These are phyloP conservation scores for Acidomyces sp. DNA, from an alignment of 495 filamentous ascomycete species.

Conservation along the genomic window DNA sequence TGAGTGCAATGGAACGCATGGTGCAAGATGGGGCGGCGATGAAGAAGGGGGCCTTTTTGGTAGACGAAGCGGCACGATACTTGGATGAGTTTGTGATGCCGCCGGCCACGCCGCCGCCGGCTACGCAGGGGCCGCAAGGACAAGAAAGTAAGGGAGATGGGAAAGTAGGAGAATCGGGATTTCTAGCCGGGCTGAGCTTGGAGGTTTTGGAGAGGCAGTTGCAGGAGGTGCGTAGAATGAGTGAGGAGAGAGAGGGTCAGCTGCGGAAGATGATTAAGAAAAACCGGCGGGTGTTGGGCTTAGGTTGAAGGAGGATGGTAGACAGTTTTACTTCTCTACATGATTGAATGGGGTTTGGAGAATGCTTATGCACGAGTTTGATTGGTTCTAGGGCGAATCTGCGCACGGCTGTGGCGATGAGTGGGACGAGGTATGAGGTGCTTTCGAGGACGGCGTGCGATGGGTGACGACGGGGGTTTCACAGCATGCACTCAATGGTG, in stretches of 20 bases:
- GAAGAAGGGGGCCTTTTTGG: conserved; percentile 16
- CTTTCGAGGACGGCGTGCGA: too few species aligned
- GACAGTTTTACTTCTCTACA: too few species aligned
- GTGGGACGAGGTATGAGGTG: too few species aligned
- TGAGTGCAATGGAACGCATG: conserved; percentile 17
- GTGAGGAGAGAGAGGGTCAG: conserved; percentile 12
- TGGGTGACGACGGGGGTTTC: too few species aligned
- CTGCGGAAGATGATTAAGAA: conserved; percentile 17
- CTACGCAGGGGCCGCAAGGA: background rate
- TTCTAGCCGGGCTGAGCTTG: background rate
- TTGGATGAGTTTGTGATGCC: conserved; percentile 21
- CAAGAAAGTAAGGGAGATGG: background rate
- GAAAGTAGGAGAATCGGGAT: background rate
- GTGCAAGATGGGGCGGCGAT: conserved; percentile 13
- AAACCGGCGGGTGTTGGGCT: conserved; percentile 15
- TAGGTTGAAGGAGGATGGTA: too few species aligned
- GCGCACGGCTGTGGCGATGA: too few species aligned
- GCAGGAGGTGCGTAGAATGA: conserved; percentile 7
- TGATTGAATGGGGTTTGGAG: too few species aligned
- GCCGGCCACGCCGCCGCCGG: conserved; percentile 12
- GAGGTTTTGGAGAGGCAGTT: conserved; percentile 10
- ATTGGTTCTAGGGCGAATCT: too few species aligned
- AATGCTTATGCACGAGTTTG: too few species aligned
- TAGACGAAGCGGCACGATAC: conserved; percentile 17
- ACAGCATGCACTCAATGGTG: too few species aligned